Evolutionary conservation across 148 eudicot species (phyloP).

Genomic region (Mesembryanthemum crystallinum): DNA sequence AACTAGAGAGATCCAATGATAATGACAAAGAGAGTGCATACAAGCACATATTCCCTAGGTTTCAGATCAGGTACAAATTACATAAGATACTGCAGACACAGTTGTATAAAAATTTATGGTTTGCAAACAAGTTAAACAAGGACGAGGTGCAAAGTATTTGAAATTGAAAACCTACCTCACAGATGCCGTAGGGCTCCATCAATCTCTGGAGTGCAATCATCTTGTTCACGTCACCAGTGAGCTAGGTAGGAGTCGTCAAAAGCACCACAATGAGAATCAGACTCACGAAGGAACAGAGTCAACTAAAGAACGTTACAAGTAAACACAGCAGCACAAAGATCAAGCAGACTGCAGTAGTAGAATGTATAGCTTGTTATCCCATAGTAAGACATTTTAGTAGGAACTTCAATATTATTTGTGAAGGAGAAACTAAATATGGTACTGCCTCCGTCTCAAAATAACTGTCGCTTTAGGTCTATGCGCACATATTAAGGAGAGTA

Average conservation of each 20-base stretch:
- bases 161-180: slow-evolving; percentile 61
- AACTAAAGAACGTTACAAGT: background rate
- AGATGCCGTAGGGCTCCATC: slow-evolving; percentile 85
- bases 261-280: background rate
- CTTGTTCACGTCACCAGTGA: slow-evolving; percentile 78
- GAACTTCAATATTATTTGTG: background rate
- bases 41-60: background rate
- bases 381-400: background rate
- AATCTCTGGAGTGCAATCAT: slow-evolving; percentile 89
- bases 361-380: background rate
- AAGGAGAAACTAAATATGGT: too few relatives aligned
- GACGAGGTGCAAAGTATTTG: background rate
- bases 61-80: background rate
- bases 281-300: background rate
- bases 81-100: too few relatives aligned
- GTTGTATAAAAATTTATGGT: too few relatives aligned
- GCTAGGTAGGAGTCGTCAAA: slow-evolving; percentile 47
- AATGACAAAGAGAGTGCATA: background rate
- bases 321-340: background rate
- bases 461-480: too few relatives aligned
- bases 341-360: background rate
- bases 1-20: background rate
- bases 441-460: too few relatives aligned
- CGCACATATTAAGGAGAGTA: too few relatives aligned
- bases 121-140: too few relatives aligned